Evolutionary conservation across 2,329 filamentous ascomycete species (phyloP).

Genomic region (Gyromitra esculenta): DNA sequence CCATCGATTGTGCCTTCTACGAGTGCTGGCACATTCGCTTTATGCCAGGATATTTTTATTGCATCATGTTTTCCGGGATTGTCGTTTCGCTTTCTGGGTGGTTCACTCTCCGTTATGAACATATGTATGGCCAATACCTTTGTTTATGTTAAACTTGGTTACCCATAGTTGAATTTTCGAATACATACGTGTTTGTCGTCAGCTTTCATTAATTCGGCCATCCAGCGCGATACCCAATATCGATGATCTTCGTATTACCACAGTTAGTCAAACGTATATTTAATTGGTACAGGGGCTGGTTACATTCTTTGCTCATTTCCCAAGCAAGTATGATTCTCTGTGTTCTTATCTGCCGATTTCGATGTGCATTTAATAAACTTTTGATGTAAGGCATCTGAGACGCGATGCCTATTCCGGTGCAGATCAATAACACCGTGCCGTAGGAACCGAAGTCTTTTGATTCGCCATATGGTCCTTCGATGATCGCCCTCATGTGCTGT

Average conservation of each 20-base stretch:
- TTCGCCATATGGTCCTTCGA: constrained; percentile 47
- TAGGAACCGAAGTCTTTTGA: constrained; percentile 37
- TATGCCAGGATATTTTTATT: background rate
- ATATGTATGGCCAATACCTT: background rate
- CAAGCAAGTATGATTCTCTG: background rate
- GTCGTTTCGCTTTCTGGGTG: background rate
- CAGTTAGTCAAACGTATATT: constrained; percentile 3
- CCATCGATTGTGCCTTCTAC: background rate
- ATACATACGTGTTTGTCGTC: constrained; percentile 1
- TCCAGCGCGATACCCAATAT: constrained; percentile 14
- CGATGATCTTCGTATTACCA: background rate
- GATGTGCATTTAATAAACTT: background rate
- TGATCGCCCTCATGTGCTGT: constrained; percentile 13
- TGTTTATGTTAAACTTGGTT: background rate
- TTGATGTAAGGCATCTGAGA: constrained; percentile 30
- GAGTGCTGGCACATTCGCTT: background rate
- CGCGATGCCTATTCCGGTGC: constrained; percentile 39
- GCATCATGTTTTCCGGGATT: background rate
- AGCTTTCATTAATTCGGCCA: background rate
- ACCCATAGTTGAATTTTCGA: background rate
- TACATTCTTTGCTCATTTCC: background rate
- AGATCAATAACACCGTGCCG: constrained; percentile 48
- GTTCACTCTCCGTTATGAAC: background rate
- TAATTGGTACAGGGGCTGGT: background rate
- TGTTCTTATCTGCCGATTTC: background rate